phyloP scores from a whole-genome alignment of 2,329 filamentous ascomycete species.

The Ilyonectria mors-panacis region DNA sequence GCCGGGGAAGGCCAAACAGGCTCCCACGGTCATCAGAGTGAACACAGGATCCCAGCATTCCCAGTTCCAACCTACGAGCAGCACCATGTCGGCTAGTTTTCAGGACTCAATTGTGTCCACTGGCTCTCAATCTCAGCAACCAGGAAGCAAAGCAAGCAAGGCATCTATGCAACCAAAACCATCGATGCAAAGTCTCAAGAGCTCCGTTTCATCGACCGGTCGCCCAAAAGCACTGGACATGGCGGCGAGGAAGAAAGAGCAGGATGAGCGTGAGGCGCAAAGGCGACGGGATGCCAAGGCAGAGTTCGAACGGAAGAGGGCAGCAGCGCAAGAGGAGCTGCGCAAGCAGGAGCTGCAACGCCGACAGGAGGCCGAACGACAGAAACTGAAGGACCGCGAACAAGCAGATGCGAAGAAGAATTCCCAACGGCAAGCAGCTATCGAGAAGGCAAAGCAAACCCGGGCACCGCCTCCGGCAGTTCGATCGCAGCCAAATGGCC shows the following conservation, averaged over 20 bases:
- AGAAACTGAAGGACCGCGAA: conserved; percentile 73
- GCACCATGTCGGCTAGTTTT: conserved; percentile 69
- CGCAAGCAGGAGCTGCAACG: conserved; percentile 70
- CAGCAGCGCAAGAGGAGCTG: conserved; percentile 76
- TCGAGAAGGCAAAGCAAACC: conserved; percentile 77
- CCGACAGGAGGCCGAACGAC: conserved; percentile 73
- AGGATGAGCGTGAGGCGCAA: conserved; percentile 84
- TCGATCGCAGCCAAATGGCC: conserved; percentile 68
- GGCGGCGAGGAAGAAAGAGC: conserved; percentile 86
- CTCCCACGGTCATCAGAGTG: conserved; percentile 79
- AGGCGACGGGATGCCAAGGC: conserved; percentile 86
- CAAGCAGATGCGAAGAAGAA: conserved; percentile 77
- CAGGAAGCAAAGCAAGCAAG: conserved; percentile 77
- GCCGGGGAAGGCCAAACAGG: conserved; percentile 75
- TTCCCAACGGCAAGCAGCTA: conserved; percentile 73
- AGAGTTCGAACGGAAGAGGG: conserved; percentile 84
- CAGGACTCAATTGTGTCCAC: conserved; percentile 60
- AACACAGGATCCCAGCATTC: conserved; percentile 75
- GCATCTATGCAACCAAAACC: conserved; percentile 73
- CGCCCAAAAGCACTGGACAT: conserved; percentile 81
- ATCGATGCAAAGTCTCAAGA: conserved; percentile 73
- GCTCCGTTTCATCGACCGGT: conserved; percentile 67
- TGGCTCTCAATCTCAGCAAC: conserved; percentile 58
- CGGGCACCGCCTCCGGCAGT: conserved; percentile 73
- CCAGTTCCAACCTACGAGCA: conserved; percentile 73